Percentiles rank a stretch among this genome's conserved stretches.
phyloP scores from a whole-genome alignment of 768 basidiomycete genomes.

The Serendipita sp. region DNA sequence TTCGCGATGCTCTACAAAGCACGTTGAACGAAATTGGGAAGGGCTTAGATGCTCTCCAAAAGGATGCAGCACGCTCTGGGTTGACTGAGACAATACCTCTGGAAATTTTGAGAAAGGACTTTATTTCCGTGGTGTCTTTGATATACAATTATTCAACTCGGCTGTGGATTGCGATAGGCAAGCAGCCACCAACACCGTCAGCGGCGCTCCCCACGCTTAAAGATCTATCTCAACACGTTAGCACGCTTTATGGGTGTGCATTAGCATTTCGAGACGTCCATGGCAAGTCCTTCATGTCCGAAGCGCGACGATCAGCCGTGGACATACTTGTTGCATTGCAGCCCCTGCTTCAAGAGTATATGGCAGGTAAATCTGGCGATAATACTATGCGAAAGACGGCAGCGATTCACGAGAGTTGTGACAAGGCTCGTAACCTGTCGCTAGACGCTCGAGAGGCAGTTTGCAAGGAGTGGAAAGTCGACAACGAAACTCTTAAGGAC shows the following conservation, averaged over 20 bases:
- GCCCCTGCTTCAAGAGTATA: slow-evolving; percentile 29
- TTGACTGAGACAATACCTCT: slow-evolving; percentile 18
- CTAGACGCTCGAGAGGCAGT: slow-evolving; percentile 43
- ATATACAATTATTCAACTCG: slow-evolving; percentile 44
- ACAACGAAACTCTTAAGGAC: slow-evolving; percentile 46
- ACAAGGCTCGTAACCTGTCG: slow-evolving; percentile 37
- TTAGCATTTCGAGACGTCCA: slow-evolving; percentile 28
- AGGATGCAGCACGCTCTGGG: neutral
- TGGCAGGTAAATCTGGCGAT: slow-evolving; percentile 22
- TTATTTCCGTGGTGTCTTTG: slow-evolving; percentile 40
- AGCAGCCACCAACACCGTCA: slow-evolving; percentile 31
- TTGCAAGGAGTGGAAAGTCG: slow-evolving; percentile 31
- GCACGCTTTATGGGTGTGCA: slow-evolving; percentile 36
- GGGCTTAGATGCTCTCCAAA: slow-evolving; percentile 1
- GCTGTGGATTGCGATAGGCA: slow-evolving; percentile 42
- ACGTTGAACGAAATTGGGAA: neutral
- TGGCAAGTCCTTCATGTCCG: slow-evolving; percentile 32
- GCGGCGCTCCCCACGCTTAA: slow-evolving; percentile 36
- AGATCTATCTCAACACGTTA: slow-evolving; percentile 34
- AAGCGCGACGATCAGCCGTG: slow-evolving; percentile 25
- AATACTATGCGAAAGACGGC: slow-evolving; percentile 43
- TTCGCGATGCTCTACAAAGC: neutral
- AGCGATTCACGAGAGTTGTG: slow-evolving; percentile 45
- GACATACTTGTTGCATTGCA: slow-evolving; percentile 31
- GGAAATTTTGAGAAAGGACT: slow-evolving; percentile 34